phyloP scores from a whole-genome alignment of 768 basidiomycete genomes.

The Myochromella boudieri region DNA sequence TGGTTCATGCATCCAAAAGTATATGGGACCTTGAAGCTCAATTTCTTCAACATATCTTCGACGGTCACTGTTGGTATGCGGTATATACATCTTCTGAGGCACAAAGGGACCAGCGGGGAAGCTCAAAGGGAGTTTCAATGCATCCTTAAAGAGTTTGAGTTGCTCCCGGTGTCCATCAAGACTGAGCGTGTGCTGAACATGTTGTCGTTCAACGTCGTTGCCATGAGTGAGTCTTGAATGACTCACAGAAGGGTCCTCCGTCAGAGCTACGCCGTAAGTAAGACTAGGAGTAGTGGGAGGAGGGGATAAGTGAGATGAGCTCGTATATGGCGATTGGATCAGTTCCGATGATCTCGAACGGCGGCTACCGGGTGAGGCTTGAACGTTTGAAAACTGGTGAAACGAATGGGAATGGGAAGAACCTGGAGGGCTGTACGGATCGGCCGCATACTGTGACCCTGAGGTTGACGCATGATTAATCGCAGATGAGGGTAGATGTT shows the following conservation, averaged over 20 bases:
- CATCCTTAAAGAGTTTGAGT: constrained; percentile 42
- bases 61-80: constrained; percentile 74
- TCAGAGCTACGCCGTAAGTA: not conserved
- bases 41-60: constrained; percentile 77
- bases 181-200: too few species aligned
- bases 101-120: constrained; percentile 49
- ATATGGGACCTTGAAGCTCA: constrained; percentile 59
- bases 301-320: constrained; percentile 8
- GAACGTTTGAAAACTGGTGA: constrained; percentile 3
- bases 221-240: too few species aligned
- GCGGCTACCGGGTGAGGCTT: constrained; percentile 2
- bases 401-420: constrained; percentile 5
- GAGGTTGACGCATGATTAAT: constrained; percentile 2
- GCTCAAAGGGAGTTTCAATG: constrained; percentile 33
- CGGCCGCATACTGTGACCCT: constrained; percentile 6
- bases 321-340: constrained; percentile 9
- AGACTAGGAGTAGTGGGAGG: constrained; percentile 8
- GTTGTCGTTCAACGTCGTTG: not conserved
- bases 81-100: constrained; percentile 72
- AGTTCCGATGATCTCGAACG: constrained; percentile 13
- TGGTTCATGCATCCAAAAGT: constrained; percentile 56
- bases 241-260: constrained; percentile 7
- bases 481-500: not conserved
- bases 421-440: constrained; percentile 4
- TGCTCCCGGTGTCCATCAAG: constrained; percentile 46